These are phyloP conservation scores for Pestalotiopsis sp. DNA, from an alignment of 2,329 filamentous ascomycete species.

Conservation along the genomic window DNA sequence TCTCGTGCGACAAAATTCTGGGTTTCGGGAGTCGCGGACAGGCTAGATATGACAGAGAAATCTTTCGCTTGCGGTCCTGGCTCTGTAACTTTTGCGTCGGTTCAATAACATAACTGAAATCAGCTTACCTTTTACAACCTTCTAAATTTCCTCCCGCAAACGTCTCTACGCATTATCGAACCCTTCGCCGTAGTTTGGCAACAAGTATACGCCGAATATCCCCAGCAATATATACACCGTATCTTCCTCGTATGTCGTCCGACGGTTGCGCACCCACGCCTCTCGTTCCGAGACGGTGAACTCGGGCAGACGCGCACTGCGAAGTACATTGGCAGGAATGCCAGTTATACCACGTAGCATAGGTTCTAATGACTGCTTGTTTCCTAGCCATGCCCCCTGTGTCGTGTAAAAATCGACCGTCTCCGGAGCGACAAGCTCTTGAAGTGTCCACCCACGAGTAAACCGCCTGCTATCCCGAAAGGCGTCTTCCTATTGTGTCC, in stretches of 20 bases:
- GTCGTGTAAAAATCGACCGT: constrained; percentile 9
- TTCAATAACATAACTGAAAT: too few species aligned
- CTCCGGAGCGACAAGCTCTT: constrained; percentile 8
- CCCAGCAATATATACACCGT: constrained; percentile 16
- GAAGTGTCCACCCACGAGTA: neutral
- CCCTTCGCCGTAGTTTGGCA: constrained; percentile 16
- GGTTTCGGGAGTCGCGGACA: too few species aligned
- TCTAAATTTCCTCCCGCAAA: constrained; percentile 15
- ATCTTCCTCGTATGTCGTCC: constrained; percentile 16
- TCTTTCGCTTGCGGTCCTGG: too few species aligned
- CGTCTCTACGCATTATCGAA: constrained; percentile 15
- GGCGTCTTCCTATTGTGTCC: neutral
- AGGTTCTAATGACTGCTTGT: constrained; percentile 1
- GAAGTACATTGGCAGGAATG: too few species aligned
- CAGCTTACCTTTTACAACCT: constrained; percentile 12
- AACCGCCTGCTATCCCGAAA: constrained; percentile 10
- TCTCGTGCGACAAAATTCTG: too few species aligned
- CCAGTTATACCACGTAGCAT: too few species aligned
- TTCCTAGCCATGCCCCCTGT: constrained; percentile 1
- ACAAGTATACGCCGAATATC: constrained; percentile 17
- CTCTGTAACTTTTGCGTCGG: too few species aligned
- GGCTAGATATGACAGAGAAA: too few species aligned
- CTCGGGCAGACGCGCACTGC: neutral
- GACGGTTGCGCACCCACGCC: constrained; percentile 12
- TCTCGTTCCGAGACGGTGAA: constrained; percentile 14